A percentile compares a stretch with the other conserved stretches of the same genome.
Evolutionary conservation across 345 rosid species (phyloP).

Genomic region (Eucalyptus camaldulensis): DNA sequence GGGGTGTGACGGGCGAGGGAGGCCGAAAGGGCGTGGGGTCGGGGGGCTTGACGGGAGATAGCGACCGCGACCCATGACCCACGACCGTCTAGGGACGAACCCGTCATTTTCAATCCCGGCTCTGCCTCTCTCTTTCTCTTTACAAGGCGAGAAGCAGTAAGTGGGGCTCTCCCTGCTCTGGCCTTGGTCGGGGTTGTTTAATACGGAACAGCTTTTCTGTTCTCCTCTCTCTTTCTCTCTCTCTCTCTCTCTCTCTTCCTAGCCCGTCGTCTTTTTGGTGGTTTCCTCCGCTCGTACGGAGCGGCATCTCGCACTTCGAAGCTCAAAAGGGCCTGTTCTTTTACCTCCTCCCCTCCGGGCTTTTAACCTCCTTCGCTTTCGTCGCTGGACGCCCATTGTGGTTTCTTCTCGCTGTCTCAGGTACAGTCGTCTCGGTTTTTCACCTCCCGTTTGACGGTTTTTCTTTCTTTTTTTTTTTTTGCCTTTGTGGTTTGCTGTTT

Average conservation of each 20-base stretch:
- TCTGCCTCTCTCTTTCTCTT: neutral
- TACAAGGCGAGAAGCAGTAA: neutral
- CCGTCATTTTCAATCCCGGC: neutral
- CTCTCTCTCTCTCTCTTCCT: neutral
- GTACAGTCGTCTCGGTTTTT: neutral
- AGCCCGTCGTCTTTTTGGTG: neutral
- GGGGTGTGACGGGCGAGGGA: neutral
- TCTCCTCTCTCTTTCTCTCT: neutral
- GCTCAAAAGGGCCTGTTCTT: neutral
- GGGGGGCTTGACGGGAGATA: neutral
- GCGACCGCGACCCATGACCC: neutral
- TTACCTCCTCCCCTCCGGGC: neutral
- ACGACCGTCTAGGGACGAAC: neutral
- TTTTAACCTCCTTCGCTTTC: neutral
- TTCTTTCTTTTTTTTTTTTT: neutral
- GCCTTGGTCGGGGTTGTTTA: neutral
- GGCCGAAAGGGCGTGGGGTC: neutral
- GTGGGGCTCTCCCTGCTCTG: neutral
- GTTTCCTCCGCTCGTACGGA: neutral
- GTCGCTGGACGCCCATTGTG: neutral
- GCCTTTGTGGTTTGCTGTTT: neutral
- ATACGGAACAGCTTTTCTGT: neutral
- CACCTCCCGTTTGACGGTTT: neutral
- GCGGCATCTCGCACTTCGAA: neutral
- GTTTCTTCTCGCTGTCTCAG: neutral